Evolutionary conservation across 352 stramenopile genomes (phyloP), one percentile per base, ranked within the genome.

Genomic region (Thraustotheca clavata): DNA sequence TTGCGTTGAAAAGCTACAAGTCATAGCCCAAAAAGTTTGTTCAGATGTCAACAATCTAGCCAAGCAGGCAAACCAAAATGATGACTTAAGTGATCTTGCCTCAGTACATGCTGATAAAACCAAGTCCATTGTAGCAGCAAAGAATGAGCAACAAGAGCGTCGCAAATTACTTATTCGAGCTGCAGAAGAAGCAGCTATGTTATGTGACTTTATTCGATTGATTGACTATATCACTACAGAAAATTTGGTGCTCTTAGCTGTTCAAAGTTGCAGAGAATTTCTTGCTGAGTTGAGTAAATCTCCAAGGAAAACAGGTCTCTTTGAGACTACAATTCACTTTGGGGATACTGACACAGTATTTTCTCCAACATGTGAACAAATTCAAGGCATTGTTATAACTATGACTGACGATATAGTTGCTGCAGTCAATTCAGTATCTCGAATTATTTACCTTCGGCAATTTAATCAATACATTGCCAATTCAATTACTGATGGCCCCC

Each of bases 281-380:
- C 72, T 97, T 6, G 69, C 86, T 1, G 88, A 97, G 62, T 72
- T 98, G 34, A 85, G 91, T 54, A 94, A 96, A 60, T 71, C 87
- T 1, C 77, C 83, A 1, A 74, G 84, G 14, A 93, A 96, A 62
- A 94, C 86, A 0, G 92, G 93, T n/a, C 69, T 97, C 9, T 98
- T 98, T 38, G 89, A 97, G 67, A 97, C 93, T 9, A 96, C 86
- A 2, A 89, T 98, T 35, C 84, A 83, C 39, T 98, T 98, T 55
- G 83, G 77, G 33, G 78, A 91, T 16, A 71, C 83, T 22, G 67
- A 75, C n/a, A 96, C 87, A 7, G 72, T 83, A 16, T 98, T 98
- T 65, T 68, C 71, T 1, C 92, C 92, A 0, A 95, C 89, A 24
- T 84, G 80, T 61, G 75, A 95, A 50, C 86, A 97, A 47, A 96